Conservation (phyloP, 179 eudicot species). For the Amaranthus tricolor region DNA sequence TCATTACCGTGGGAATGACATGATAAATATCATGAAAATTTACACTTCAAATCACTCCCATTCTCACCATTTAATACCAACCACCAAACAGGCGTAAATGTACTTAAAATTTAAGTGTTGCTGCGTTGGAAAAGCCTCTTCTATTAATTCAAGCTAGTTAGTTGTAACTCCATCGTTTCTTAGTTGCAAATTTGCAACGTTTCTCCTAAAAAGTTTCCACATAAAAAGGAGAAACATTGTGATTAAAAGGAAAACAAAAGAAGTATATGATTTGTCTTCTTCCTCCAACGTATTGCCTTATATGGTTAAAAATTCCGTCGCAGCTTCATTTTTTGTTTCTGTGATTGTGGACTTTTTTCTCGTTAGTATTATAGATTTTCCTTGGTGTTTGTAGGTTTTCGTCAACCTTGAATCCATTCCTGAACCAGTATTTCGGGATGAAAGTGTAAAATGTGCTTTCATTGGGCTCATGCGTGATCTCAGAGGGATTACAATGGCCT, state of each 20-base stretch:
- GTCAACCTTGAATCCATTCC: constrained; percentile 70
- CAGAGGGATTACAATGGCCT: constrained; percentile 90
- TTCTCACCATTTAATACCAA: too few relatives aligned
- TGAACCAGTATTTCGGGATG: constrained; percentile 68
- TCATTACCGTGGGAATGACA: too few relatives aligned
- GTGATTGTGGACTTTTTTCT: not conserved
- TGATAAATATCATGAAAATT: too few relatives aligned
- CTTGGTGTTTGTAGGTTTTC: constrained; percentile 50
- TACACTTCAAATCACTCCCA: too few relatives aligned
- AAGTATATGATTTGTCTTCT: not conserved
- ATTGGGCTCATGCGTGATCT: constrained; percentile 93
- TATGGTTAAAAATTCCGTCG: not conserved
- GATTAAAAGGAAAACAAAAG: too few relatives aligned
- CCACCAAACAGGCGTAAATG: not conserved
- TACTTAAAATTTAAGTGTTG: constrained; percentile 2
- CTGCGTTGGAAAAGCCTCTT: not conserved
- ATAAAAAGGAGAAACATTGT: too few relatives aligned
- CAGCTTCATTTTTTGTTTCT: not conserved
- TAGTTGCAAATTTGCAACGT: too few relatives aligned
- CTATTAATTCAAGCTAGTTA: not conserved
- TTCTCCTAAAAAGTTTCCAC: too few relatives aligned
- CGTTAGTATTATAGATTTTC: not conserved
- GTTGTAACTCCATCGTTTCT: not conserved
- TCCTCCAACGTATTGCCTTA: not conserved
- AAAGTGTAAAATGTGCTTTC: constrained; percentile 69